Conservation (phyloP, 805 yeast genomes). For the Yamadazyma tumulicola region DNA sequence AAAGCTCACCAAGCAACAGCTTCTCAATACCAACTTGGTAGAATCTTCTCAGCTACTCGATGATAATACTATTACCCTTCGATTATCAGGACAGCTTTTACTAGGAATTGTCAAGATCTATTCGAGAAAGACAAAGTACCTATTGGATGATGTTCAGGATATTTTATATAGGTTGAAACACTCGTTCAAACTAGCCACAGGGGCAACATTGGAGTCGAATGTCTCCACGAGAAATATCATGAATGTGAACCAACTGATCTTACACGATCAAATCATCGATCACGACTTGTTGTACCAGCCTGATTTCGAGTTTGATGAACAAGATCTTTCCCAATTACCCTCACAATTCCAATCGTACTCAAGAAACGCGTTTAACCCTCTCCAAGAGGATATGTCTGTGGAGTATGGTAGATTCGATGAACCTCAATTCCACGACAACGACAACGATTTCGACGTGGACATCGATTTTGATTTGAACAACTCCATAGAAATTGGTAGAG, state of each 20-base stretch:
- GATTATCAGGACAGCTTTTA: constrained; percentile 81
- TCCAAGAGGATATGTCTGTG: constrained; percentile 36
- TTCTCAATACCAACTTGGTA: constrained; percentile 66
- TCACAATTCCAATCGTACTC: constrained; percentile 4
- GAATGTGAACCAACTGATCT: constrained; percentile 54
- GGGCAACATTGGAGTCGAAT: constrained; percentile 21
- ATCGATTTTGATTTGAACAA: constrained; percentile 46
- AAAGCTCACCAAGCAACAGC: constrained; percentile 67
- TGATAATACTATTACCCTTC: constrained; percentile 56
- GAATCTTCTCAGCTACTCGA: constrained; percentile 39
- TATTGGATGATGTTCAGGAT: constrained; percentile 80
- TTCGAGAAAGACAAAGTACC: constrained; percentile 77
- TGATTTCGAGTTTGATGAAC: constrained; percentile 42
- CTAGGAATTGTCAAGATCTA: constrained; percentile 86
- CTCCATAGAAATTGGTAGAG: constrained; percentile 57
- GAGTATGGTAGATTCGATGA: constrained; percentile 57
- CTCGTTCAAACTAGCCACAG: constrained; percentile 48
- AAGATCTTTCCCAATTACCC: constrained; percentile 2
- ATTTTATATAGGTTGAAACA: constrained; percentile 68
- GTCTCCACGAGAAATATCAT: constrained; percentile 48
- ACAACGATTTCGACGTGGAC: constrained; percentile 45
- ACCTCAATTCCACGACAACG: too few species aligned
- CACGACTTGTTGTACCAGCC: constrained; percentile 69
- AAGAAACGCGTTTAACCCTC: not conserved
- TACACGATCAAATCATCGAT: constrained; percentile 77